Evolutionary conservation across 2,329 filamentous ascomycete species (phyloP).

Genomic region (Penicillium sp.): DNA sequence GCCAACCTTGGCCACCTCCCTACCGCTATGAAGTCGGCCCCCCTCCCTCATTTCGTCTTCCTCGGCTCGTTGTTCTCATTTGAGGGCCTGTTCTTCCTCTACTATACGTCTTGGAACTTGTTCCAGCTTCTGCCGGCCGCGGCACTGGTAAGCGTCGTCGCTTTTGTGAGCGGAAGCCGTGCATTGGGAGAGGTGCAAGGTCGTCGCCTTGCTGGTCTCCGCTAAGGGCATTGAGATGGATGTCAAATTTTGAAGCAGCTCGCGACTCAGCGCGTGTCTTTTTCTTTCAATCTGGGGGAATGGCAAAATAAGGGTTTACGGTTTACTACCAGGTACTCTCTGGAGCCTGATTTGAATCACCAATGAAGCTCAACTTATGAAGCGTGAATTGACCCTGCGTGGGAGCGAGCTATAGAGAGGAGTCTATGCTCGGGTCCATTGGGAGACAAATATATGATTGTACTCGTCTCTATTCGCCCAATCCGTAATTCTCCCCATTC

Average conservation of each 20-base stretch:
- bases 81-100: slow-evolving; percentile 89
- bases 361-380: no score
- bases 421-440: no score
- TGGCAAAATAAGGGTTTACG: no score
- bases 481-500: no score
- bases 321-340: no score
- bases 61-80: slow-evolving; percentile 80
- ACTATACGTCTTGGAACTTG: slow-evolving; percentile 87
- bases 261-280: no score
- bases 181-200: slow-evolving; percentile 90
- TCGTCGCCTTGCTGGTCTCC: slow-evolving; percentile 67
- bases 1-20: slow-evolving; percentile 74
- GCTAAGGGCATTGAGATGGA: slow-evolving; percentile 37
- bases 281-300: no score
- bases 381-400: no score
- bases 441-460: no score
- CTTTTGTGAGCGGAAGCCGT: slow-evolving; percentile 81
- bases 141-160: slow-evolving; percentile 59
- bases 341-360: no score
- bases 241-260: neutral
- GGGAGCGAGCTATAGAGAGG: no score
- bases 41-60: slow-evolving; percentile 76
- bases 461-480: no score
- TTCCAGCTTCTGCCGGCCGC: slow-evolving; percentile 80
- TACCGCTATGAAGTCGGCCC: slow-evolving; percentile 68